Base-by-base conservation (phyloP, 1,139 yeast genomes). In the Yamadazyma aaseri region DNA sequence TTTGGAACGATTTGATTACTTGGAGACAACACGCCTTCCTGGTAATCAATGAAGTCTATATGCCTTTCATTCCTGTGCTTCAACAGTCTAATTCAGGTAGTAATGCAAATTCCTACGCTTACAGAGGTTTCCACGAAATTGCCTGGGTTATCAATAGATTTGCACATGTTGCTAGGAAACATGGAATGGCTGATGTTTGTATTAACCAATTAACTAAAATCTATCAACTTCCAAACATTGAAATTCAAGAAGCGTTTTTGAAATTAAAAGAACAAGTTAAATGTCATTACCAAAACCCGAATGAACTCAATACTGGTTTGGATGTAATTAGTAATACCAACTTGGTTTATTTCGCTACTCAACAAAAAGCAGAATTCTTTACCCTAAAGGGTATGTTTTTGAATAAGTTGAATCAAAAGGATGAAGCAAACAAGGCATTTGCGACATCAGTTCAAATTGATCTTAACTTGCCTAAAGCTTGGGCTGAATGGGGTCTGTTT, bases 401-500 rank as follows among this genome's bases (percentile, higher is more conserved):
- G 53, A 95, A 95, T 22, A 92, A 89, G 56, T 69, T 92, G 50
- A 81, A 85, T 46, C 90, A 86, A 32, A 81, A 82, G 48, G 97
- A 90, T 42, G 97, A 92, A 51, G 98, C 99, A 6, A 90, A 92
- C 55, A 95, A 90, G 55, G 96, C 97, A 0, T 92, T 92, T 65
- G 96, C 97, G 1, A 86, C 97, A 1, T 96, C 98, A 3, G 97
- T 94, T 16, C 97, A 92, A 58, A 81, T 90, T 40, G 98, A 94
- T 53, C 74, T 90, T 49, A 87, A 89, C 50, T 64, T 92, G 36
- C 96, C 98, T 2, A 92, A 92, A 54, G 98, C 98, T 0, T 94
- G 99, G 99, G 97, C 97, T 2, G 97, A 94, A 58, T 94, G 98
- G 98, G 99, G 98, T 41, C 79, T 80, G 55, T 94, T 89, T 63